These are phyloP conservation scores for Starmerella bombicola DNA, from an alignment of 805 yeast species.

Conservation along the genomic window DNA sequence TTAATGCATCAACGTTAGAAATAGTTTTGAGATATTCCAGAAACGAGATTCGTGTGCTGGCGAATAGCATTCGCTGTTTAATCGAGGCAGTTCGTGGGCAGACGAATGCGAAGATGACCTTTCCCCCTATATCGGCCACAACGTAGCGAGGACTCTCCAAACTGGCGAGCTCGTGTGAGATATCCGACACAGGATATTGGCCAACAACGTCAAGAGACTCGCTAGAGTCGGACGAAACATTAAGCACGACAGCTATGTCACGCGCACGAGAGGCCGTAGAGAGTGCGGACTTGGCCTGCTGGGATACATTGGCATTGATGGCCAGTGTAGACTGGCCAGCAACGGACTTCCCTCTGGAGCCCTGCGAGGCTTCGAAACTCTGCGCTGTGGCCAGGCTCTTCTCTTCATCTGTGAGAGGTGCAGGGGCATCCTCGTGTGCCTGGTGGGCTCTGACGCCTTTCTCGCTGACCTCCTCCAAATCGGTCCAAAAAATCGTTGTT, in stretches of 20 bases:
- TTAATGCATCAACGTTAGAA: slow-evolving; percentile 1
- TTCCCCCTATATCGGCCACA: slow-evolving; percentile 18
- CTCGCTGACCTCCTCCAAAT: slow-evolving; percentile 41
- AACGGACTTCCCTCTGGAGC: slow-evolving; percentile 23
- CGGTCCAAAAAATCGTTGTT: slow-evolving; percentile 44
- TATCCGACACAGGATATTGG: slow-evolving; percentile 20
- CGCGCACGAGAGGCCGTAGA: slow-evolving; percentile 13
- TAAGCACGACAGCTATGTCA: slow-evolving; percentile 19
- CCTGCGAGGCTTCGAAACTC: slow-evolving; percentile 33
- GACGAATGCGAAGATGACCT: slow-evolving; percentile 56
- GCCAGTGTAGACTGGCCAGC: slow-evolving; percentile 20
- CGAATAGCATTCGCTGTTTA: slow-evolving; percentile 84
- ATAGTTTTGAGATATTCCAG: slow-evolving; percentile 22
- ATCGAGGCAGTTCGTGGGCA: slow-evolving; percentile 88
- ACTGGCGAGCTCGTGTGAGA: slow-evolving; percentile 30
- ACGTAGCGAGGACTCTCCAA: slow-evolving; percentile 45
- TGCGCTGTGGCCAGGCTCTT: slow-evolving; percentile 37
- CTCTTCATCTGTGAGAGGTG: slow-evolving; percentile 51
- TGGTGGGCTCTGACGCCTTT: slow-evolving; percentile 37
- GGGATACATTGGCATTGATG: slow-evolving; percentile 18
- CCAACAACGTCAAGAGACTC: slow-evolving; percentile 39
- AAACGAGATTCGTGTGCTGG: slow-evolving; percentile 47
- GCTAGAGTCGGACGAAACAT: slow-evolving; percentile 39
- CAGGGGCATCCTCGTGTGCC: slow-evolving; percentile 31
- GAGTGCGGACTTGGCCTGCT: slow-evolving; percentile 21